These are phyloP conservation scores for Scleromitrula shiraiana DNA, from an alignment of 2,329 filamentous ascomycete species.

Conservation along the genomic window DNA sequence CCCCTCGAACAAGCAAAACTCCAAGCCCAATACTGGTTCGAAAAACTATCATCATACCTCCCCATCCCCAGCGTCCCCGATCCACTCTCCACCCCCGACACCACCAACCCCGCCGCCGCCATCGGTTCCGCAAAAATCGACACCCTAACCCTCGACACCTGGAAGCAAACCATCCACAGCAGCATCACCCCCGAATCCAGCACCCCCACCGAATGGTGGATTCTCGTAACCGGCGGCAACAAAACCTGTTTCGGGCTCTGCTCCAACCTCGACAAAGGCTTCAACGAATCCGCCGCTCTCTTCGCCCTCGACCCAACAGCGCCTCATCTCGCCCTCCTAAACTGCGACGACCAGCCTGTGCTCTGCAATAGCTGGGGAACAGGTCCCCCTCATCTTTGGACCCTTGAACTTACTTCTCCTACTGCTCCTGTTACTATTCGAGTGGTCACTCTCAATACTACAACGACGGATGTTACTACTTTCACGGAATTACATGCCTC, in stretches of 20 bases:
- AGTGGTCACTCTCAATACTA: slow-evolving; percentile 60
- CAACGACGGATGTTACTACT: slow-evolving; percentile 55
- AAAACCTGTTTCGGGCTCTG: slow-evolving; percentile 67
- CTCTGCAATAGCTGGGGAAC: slow-evolving; percentile 69
- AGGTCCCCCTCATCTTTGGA: slow-evolving; percentile 55
- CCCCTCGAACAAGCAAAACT: slow-evolving; percentile 49
- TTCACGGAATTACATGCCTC: slow-evolving; percentile 51
- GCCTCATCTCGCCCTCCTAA: slow-evolving; percentile 60
- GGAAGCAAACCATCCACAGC: slow-evolving; percentile 58
- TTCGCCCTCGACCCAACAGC: slow-evolving; percentile 52
- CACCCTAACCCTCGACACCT: slow-evolving; percentile 59
- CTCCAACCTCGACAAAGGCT: slow-evolving; percentile 53
- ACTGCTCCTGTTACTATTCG: slow-evolving; percentile 57
- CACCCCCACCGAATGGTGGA: slow-evolving; percentile 62
- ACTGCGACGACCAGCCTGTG: slow-evolving; percentile 67
- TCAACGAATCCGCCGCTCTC: slow-evolving; percentile 56
- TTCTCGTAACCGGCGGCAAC: slow-evolving; percentile 68
- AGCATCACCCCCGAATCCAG: slow-evolving; percentile 48
- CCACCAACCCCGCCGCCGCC: slow-evolving; percentile 38
- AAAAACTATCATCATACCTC: slow-evolving; percentile 48
- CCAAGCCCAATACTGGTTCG: slow-evolving; percentile 56
- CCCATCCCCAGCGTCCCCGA: slow-evolving; percentile 37
- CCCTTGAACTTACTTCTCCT: slow-evolving; percentile 58
- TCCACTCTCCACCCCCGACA: slow-evolving; percentile 34
- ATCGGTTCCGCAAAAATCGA: slow-evolving; percentile 45